Conservation (phyloP, 345 rosid genomes). For the Melaleuca alternifolia region DNA sequence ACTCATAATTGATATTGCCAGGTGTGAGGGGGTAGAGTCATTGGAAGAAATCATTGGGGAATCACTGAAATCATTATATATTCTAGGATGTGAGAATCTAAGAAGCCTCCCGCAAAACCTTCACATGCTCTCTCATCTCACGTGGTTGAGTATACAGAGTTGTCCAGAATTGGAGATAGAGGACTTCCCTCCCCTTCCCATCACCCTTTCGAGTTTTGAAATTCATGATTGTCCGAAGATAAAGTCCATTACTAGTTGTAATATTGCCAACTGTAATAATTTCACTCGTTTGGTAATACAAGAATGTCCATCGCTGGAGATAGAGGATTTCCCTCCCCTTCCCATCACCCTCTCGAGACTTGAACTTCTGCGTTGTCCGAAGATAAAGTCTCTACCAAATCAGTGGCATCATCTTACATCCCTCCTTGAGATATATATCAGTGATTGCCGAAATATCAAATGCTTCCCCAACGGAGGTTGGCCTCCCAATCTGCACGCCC, state of each 20-base stretch:
- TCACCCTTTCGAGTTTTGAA: too few species aligned
- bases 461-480: neutral
- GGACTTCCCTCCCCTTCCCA: too few species aligned
- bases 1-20: neutral
- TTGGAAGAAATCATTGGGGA: neutral
- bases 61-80: neutral
- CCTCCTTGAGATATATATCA: rapidly evolving
- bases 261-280: too few species aligned
- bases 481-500: neutral
- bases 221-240: too few species aligned
- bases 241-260: too few species aligned
- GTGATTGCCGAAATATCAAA: neutral
- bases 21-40: neutral
- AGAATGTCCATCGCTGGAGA: neutral
- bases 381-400: neutral
- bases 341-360: neutral
- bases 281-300: neutral
- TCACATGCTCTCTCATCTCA: neutral
- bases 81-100: neutral
- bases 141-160: too few species aligned
- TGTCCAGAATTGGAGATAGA: too few species aligned
- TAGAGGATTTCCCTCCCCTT: neutral
- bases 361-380: neutral
- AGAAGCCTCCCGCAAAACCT: neutral
- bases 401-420: neutral